A percentile compares a stretch with the other conserved stretches of the same genome.
Evolutionary conservation across 1,139 yeast genomes (phyloP).

Genomic region (Hansenula anomala): DNA sequence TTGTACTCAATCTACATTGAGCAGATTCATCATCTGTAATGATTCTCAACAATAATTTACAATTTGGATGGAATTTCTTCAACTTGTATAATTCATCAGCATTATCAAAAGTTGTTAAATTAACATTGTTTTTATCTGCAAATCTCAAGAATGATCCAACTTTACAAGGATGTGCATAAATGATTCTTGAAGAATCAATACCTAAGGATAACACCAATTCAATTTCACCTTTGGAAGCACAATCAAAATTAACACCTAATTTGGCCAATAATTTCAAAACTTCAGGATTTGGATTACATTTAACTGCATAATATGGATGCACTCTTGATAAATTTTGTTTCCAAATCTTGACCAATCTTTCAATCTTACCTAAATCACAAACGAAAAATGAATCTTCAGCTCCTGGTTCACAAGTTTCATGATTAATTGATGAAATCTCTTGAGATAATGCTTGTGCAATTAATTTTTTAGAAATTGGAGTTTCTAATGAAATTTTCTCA

Average conservation of each 20-base stretch:
- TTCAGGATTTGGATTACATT: constrained; percentile 75
- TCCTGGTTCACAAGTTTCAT: constrained; percentile 63
- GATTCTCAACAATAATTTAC: constrained; percentile 72
- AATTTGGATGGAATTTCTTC: constrained; percentile 59
- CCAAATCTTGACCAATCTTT: constrained; percentile 63
- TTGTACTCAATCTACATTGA: constrained; percentile 81
- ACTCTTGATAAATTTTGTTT: constrained; percentile 59
- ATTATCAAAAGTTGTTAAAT: constrained; percentile 86
- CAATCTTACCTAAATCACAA: constrained; percentile 75
- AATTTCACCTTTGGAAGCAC: constrained; percentile 89
- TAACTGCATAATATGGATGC: constrained; percentile 86
- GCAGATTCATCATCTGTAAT: constrained; percentile 89
- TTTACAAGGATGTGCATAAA: constrained; percentile 95
- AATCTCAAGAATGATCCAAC: constrained; percentile 73
- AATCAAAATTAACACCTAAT: constrained; percentile 80
- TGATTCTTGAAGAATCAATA: constrained; percentile 58
- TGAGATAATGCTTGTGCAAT: constrained; percentile 38
- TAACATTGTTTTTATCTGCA: constrained; percentile 52
- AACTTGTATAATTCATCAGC: constrained; percentile 78
- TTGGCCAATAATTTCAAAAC: constrained; percentile 54
- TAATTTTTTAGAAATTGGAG: constrained; percentile 15
- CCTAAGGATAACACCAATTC: constrained; percentile 60
- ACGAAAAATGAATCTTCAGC: constrained; percentile 87
- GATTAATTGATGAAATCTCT: constrained; percentile 46
- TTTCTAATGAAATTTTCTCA: constrained; percentile 10